Evolutionary conservation across 352 stramenopile genomes (phyloP).

Genomic region (Phytophthora idaei): DNA sequence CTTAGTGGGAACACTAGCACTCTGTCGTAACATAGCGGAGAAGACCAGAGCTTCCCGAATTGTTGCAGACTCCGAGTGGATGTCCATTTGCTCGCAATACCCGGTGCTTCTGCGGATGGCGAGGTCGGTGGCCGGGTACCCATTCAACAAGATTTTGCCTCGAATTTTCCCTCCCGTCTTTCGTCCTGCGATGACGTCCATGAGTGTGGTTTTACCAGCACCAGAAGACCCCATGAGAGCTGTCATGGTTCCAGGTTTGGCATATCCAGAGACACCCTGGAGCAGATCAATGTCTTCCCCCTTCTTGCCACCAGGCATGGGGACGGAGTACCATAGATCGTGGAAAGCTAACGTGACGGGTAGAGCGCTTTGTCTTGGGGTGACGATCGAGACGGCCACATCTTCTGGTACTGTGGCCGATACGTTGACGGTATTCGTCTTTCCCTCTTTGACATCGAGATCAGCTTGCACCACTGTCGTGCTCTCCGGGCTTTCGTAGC

Average conservation of each 20-base stretch:
- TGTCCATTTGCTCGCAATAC: slow-evolving; percentile 90
- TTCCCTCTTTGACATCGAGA: slow-evolving; percentile 33
- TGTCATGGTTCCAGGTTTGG: slow-evolving; percentile 65
- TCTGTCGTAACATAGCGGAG: slow-evolving; percentile 80
- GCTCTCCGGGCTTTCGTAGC: slow-evolving; percentile 54
- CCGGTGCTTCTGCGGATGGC: slow-evolving; percentile 59
- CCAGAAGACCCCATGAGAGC: slow-evolving; percentile 78
- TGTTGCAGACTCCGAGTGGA: slow-evolving; percentile 88
- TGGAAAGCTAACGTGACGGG: slow-evolving; percentile 56
- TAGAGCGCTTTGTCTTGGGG: slow-evolving; percentile 18
- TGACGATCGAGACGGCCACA: slow-evolving; percentile 14
- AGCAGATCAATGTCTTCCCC: slow-evolving; percentile 80
- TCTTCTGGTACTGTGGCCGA: slow-evolving; percentile 22
- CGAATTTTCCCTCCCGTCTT: slow-evolving; percentile 87
- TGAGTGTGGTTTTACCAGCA: slow-evolving; percentile 93
- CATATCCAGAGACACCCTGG: slow-evolving; percentile 75
- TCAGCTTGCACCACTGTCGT: slow-evolving; percentile 48
- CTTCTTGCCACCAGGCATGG: slow-evolving; percentile 45
- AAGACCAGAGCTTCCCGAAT: slow-evolving; percentile 91
- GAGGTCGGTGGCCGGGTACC: slow-evolving; percentile 49
- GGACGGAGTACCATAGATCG: slow-evolving; percentile 64
- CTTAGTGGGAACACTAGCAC: slow-evolving; percentile 26
- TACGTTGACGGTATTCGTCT: slow-evolving; percentile 8
- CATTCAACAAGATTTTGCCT: slow-evolving; percentile 72
- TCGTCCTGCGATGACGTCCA: slow-evolving; percentile 93